A percentile compares a stretch with the other conserved stretches of the same genome.
Evolutionary conservation across 805 yeast genomes (phyloP).

Genomic region (Pichia kluyveri): DNA sequence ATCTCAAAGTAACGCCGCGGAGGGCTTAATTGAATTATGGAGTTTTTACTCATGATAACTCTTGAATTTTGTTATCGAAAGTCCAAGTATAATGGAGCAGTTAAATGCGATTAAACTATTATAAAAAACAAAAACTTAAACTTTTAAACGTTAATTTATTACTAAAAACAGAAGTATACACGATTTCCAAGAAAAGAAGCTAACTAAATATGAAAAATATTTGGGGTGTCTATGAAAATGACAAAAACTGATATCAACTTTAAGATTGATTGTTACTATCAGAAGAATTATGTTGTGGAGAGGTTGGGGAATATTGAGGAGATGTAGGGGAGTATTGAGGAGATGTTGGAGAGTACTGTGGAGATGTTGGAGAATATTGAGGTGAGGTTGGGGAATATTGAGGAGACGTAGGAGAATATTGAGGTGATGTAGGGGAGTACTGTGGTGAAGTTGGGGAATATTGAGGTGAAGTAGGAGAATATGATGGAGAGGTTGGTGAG

Average conservation of each 20-base stretch:
- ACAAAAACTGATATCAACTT: neutral
- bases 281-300: conserved; percentile 64
- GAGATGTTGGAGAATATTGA: conserved; percentile 63
- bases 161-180: conserved; percentile 9
- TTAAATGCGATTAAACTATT: too few relatives aligned
- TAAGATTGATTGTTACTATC: conserved; percentile 13
- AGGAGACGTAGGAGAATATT: conserved; percentile 58
- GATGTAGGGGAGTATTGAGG: conserved; percentile 74
- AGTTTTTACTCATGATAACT: too few relatives aligned
- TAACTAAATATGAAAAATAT: conserved; percentile 2
- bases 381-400: conserved; percentile 71
- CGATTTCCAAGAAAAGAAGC: conserved; percentile 7
- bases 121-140: neutral
- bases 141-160: conserved; percentile 9
- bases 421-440: conserved; percentile 45
- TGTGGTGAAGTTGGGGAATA: conserved; percentile 59
- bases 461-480: conserved; percentile 66
- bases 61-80: too few relatives aligned
- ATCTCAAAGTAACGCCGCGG: too few relatives aligned
- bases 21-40: too few relatives aligned
- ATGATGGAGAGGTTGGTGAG: conserved; percentile 77
- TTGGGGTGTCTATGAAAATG: neutral
- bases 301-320: conserved; percentile 64
- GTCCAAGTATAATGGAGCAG: too few relatives aligned
- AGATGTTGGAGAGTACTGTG: conserved; percentile 61